Evolutionary conservation across 805 yeast species (phyloP).

Genomic region (Myxozyma neotropica): DNA sequence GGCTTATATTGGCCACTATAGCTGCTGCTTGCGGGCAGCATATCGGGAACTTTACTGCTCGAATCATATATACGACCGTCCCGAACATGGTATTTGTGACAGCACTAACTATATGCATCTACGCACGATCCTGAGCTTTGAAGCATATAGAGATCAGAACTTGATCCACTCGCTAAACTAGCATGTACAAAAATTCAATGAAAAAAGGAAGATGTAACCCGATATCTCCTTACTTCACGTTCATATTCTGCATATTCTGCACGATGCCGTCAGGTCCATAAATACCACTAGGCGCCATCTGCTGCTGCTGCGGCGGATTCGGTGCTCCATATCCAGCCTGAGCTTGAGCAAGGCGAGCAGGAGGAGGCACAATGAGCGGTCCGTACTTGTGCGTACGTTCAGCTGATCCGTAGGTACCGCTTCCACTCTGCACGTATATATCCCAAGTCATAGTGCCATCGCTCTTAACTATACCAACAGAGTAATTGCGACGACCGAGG

Average conservation of each 20-base stretch:
- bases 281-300: conserved; percentile 1
- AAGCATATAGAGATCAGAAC: too few relatives aligned
- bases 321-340: not conserved
- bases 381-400: conserved; percentile 30
- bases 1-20: too few relatives aligned
- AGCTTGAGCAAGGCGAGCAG: not conserved
- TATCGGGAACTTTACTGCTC: too few relatives aligned
- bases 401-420: conserved; percentile 1
- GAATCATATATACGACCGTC: too few relatives aligned
- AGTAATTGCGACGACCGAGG: conserved; percentile 29
- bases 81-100: too few relatives aligned
- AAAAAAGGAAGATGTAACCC: not conserved
- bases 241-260: conserved; percentile 15
- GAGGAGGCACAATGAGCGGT: conserved; percentile 27
- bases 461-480: conserved; percentile 14
- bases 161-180: too few relatives aligned
- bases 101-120: too few relatives aligned
- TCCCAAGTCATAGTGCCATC: conserved; percentile 31
- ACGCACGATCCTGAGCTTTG: too few relatives aligned
- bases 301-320: conserved; percentile 5
- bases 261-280: conserved; percentile 19
- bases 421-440: conserved; percentile 29
- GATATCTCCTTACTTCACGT: not conserved
- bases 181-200: too few relatives aligned
- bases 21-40: too few relatives aligned